These are phyloP conservation scores for Beauveria bassiana DNA, from an alignment of 2,329 filamentous ascomycete genomes.

Conservation along the genomic window DNA sequence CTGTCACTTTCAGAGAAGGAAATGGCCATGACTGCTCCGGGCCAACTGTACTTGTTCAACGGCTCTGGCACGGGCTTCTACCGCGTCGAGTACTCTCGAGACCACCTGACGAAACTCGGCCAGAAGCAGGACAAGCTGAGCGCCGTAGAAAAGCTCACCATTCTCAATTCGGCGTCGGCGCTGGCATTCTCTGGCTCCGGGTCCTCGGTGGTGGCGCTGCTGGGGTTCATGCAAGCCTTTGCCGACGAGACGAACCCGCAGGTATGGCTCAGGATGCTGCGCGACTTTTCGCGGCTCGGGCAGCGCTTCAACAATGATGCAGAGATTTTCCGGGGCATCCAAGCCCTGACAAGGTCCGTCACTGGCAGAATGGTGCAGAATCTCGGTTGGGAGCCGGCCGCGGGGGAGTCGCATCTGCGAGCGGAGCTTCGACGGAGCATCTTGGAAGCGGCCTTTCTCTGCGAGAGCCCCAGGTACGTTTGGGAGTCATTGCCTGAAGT, in stretches of 20 bases:
- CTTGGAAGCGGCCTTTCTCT: conserved; percentile 64
- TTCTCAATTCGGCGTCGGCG: conserved; percentile 83
- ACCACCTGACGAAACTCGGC: conserved; percentile 71
- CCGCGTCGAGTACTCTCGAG: conserved; percentile 82
- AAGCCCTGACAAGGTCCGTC: conserved; percentile 73
- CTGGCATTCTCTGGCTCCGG: conserved; percentile 81
- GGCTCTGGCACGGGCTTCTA: conserved; percentile 82
- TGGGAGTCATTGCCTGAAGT: no score
- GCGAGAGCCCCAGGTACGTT: conserved; percentile 65
- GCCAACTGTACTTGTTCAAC: conserved; percentile 89
- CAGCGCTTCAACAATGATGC: conserved; percentile 78
- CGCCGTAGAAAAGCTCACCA: conserved; percentile 84
- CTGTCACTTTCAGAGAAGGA: conserved; percentile 46
- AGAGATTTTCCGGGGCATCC: conserved; percentile 64
- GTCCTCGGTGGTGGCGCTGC: conserved; percentile 67
- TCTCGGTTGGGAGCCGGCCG: conserved; percentile 73
- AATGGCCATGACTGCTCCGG: conserved; percentile 69
- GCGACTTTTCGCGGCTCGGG: conserved; percentile 67
- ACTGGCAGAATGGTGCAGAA: conserved; percentile 74
- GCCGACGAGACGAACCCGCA: conserved; percentile 73
- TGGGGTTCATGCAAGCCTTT: conserved; percentile 80
- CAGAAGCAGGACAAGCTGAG: conserved; percentile 67
- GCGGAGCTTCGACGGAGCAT: conserved; percentile 77
- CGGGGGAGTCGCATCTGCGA: conserved; percentile 71
- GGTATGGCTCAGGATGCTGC: conserved; percentile 80